Conservation (phyloP, 208 protist genomes). For the Trypanosoma scelopori region DNA sequence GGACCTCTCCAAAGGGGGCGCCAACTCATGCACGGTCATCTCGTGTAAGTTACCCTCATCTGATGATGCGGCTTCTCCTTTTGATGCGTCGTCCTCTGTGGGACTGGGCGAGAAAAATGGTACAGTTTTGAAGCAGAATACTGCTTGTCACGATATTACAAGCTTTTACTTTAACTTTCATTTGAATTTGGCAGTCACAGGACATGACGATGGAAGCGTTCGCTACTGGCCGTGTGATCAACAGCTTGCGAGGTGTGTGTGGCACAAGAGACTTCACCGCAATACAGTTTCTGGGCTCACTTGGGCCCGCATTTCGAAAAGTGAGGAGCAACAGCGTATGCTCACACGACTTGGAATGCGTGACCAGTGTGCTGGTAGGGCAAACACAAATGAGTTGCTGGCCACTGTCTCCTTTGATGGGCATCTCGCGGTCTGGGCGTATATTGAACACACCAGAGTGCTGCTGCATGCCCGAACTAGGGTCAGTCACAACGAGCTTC, state of each 20-base stretch:
- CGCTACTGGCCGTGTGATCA: slow-evolving; percentile 35
- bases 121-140: slow-evolving; percentile 4
- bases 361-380: neutral
- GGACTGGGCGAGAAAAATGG: slow-evolving; percentile 2
- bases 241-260: slow-evolving; percentile 30
- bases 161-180: slow-evolving; percentile 31
- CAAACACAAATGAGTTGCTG: slow-evolving; percentile 22
- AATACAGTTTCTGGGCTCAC: slow-evolving; percentile 42
- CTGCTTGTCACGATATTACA: slow-evolving; percentile 29
- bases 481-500: slow-evolving; percentile 49
- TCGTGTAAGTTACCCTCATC: neutral
- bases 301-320: slow-evolving; percentile 21
- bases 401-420: slow-evolving; percentile 63
- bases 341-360: neutral
- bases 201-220: slow-evolving; percentile 47
- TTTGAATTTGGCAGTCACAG: slow-evolving; percentile 34
- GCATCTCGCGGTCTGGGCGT: slow-evolving; percentile 39
- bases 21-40: slow-evolving; percentile 6
- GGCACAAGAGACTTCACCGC: slow-evolving; percentile 27
- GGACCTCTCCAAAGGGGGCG: neutral
- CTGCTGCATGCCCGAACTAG: slow-evolving; percentile 14
- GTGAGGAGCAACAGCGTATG: neutral
- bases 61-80: neutral
- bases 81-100: slow-evolving; percentile 1
- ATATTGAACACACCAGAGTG: slow-evolving; percentile 16